Evolutionary conservation across 768 basidiomycete species (phyloP).

Genomic region (Leccinum subgranulosum): DNA sequence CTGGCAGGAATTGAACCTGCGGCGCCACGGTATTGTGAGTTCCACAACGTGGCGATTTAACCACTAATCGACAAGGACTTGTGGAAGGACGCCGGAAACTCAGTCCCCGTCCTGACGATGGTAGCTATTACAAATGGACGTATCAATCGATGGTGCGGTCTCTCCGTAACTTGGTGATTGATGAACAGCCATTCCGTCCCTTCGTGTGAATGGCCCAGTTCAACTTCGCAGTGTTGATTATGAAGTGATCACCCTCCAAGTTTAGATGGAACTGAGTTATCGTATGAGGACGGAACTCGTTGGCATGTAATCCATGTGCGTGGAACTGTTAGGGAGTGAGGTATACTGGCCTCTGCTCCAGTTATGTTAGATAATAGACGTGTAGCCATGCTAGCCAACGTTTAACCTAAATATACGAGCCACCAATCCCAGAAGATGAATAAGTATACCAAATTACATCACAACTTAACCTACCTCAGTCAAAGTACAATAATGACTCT

Average conservation of each 20-base stretch:
- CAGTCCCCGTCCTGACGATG: neutral
- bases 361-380: neutral
- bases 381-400: neutral
- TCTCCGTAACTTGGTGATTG: no score
- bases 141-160: no score
- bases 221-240: neutral
- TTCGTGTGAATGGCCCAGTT: no score
- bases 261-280: neutral
- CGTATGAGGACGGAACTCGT: neutral
- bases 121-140: neutral
- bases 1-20: slow-evolving; percentile 37
- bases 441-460: neutral
- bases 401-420: neutral
- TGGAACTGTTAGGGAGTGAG: neutral
- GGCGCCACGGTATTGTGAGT: slow-evolving; percentile 33
- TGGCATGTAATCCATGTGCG: neutral
- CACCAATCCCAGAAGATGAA: neutral
- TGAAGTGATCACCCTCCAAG: neutral
- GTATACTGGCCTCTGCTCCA: neutral
- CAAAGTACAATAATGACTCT: neutral
- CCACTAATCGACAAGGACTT: slow-evolving; percentile 43
- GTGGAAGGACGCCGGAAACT: slow-evolving; percentile 17
- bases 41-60: slow-evolving; percentile 43
- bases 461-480: neutral
- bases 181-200: no score